Evolutionary conservation across 306 rosid genomes (phyloP).

Genomic region (Corylus americana): DNA sequence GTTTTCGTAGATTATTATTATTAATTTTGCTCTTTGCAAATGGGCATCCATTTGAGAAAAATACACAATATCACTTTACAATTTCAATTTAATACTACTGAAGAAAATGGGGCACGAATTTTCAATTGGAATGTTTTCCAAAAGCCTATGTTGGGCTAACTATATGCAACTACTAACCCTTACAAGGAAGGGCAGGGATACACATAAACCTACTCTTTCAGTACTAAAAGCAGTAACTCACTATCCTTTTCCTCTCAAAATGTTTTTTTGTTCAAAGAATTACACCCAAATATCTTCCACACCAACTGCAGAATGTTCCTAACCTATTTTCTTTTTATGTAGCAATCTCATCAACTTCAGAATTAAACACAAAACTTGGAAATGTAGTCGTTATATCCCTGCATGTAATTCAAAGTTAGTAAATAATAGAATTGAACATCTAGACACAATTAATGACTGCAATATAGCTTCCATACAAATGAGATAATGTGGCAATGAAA

Average conservation of each 20-base stretch:
- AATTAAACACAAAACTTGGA: slow-evolving; percentile 88
- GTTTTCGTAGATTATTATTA: no score
- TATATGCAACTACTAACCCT: slow-evolving; percentile 4
- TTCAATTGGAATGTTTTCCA: slow-evolving; percentile 26
- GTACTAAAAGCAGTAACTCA: background rate
- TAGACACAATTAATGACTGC: background rate
- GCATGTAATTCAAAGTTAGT: slow-evolving; percentile 36
- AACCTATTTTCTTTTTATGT: slow-evolving; percentile 36
- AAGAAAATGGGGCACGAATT: slow-evolving; percentile 3
- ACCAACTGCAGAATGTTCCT: slow-evolving; percentile 24
- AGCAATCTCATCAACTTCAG: slow-evolving; percentile 76
- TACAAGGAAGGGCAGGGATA: no score
- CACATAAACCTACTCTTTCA: slow-evolving; percentile 1
- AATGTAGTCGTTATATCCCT: slow-evolving; percentile 89
- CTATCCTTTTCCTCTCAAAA: slow-evolving; percentile 7
- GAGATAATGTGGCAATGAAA: no score
- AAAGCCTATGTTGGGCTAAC: slow-evolving; percentile 16
- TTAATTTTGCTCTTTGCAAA: no score
- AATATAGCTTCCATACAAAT: no score
- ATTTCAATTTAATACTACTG: background rate
- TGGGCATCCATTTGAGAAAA: no score
- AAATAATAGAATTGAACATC: background rate
- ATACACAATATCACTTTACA: background rate
- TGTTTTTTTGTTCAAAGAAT: slow-evolving; percentile 1
- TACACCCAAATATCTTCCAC: background rate